Evolutionary conservation across 129 eudicot genomes (phyloP).

Genomic region (Artemisia tridentata): DNA sequence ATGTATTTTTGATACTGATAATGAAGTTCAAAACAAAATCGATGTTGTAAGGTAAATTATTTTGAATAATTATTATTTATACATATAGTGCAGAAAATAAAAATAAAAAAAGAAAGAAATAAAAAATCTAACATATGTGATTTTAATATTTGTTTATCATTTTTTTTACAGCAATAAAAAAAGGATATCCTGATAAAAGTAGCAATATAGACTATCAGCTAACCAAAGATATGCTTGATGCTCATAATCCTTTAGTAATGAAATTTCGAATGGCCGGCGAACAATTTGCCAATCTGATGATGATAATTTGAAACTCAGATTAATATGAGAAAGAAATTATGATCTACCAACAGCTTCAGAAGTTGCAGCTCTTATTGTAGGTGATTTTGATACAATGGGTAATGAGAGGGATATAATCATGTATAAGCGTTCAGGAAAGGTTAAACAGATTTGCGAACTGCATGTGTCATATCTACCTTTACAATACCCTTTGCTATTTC

Average conservation of each 20-base stretch:
- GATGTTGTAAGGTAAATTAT: too few relatives aligned
- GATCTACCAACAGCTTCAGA: background rate
- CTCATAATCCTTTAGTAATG: background rate
- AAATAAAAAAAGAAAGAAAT: too few relatives aligned
- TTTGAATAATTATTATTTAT: too few relatives aligned
- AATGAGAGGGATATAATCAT: constrained; percentile 26
- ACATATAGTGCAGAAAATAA: too few relatives aligned
- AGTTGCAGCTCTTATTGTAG: constrained; percentile 10
- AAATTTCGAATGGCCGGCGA: background rate
- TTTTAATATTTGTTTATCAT: too few relatives aligned
- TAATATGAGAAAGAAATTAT: background rate
- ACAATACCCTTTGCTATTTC: constrained; percentile 25
- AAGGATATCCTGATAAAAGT: too few relatives aligned
- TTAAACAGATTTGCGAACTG: background rate
- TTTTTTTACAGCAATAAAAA: too few relatives aligned
- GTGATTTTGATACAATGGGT: background rate
- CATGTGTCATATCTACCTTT: constrained; percentile 15
- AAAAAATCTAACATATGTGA: too few relatives aligned
- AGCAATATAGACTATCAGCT: too few relatives aligned
- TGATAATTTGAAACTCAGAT: background rate
- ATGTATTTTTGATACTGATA: too few relatives aligned
- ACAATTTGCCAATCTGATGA: background rate
- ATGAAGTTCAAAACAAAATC: too few relatives aligned
- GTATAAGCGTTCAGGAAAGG: background rate
- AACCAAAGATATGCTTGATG: background rate